Base-by-base conservation (phyloP, 441 rosid genomes). In the Cnidoscolus chayamansa region DNA sequence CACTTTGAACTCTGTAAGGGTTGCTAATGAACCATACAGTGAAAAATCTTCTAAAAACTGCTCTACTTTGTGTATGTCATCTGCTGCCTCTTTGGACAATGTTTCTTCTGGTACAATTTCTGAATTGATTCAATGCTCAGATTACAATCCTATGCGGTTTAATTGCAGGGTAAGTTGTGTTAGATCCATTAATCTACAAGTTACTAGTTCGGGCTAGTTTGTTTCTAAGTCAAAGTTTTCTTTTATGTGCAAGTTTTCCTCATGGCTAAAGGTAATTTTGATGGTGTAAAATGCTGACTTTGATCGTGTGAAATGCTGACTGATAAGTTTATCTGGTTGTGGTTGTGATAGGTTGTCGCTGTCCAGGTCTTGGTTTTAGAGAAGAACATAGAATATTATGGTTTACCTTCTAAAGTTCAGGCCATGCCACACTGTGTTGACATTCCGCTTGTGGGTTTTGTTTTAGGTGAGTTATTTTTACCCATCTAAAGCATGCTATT, bases 381-480 rank as follows among this genome's bases (percentile, higher is more conserved):
- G 89, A 81, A 76, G 48, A 76, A 67, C 53, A 63, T 40, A 45
- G 71, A 78, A 61, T 70, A 64, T 79, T 65, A 74, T 68, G 54
- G 61, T 63, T 54, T 76, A 54, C 70, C 19, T 47, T 76, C 83
- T 16, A 75, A 79, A 66, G 76, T 68, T 70, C 63, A 73, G 60
- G 72, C 76, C 43, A 69, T 15, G 68, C 45, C 77, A 71, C 72
- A 74, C 59, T 80, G 37, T 79, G 72, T 92, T 67, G 82, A 86
- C 74, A 88, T 94, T 80, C 92, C 96, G 57, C 82, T 94, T 68
- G 93, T 88, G 60, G 87, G 92, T 67, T 86, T 94, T 84, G 79
- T 87, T 71, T 70, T 94, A 73, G 98, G 99, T 91, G 82, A 86
- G 87, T 76, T 82, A 37, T 51, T 71, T 49, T 62, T 30, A 17